Evolutionary conservation across 768 basidiomycete species (phyloP), one percentile per base, ranked within the genome.

Genomic region (Rhodocollybia butyracea): DNA sequence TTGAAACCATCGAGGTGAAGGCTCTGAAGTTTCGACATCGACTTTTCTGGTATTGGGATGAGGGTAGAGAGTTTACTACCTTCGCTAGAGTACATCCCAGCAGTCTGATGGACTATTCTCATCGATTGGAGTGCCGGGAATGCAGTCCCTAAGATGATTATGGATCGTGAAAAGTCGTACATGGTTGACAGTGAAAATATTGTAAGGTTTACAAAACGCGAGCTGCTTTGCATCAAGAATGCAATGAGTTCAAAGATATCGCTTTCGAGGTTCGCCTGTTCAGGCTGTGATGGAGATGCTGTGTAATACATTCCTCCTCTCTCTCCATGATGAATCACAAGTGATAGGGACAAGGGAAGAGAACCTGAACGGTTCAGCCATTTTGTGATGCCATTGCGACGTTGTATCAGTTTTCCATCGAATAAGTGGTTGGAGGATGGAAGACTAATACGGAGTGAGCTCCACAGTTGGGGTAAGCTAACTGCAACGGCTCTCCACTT

Each of bases 291-390:
- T n/a, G n/a, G n/a, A n/a, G n/a, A n/a, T n/a, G n/a, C n/a, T n/a
- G n/a, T n/a, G n/a, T n/a, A n/a, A n/a, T n/a, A n/a, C n/a, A n/a
- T n/a, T n/a, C n/a, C n/a, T n/a, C n/a, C n/a, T n/a, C n/a, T n/a
- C n/a, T n/a, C n/a, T 5, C 19, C 48, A 22, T 15, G 32, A 34
- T 30, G 32, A 5, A 19, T 0, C 29, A 34, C 32, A 15, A 36
- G 32, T 39, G 32, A 38, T 26, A 39, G n/a, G 19, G 48, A 38
- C 5, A 50, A 15, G 8, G 48, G 48, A 24, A 34, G 34, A n/a
- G 48, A 50, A 5, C 48, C 34, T 34, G 48, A 50, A 17, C 48
- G 48, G 22, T 22, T 38, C 6, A 50, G 10, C 48, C 48, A 50
- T 8, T 36, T 10, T 21, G 24, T 26, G 2, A 50, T 50, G 17